phyloP scores from a whole-genome alignment of 2,329 filamentous ascomycete genomes.

The Zymoseptoria tritici region DNA sequence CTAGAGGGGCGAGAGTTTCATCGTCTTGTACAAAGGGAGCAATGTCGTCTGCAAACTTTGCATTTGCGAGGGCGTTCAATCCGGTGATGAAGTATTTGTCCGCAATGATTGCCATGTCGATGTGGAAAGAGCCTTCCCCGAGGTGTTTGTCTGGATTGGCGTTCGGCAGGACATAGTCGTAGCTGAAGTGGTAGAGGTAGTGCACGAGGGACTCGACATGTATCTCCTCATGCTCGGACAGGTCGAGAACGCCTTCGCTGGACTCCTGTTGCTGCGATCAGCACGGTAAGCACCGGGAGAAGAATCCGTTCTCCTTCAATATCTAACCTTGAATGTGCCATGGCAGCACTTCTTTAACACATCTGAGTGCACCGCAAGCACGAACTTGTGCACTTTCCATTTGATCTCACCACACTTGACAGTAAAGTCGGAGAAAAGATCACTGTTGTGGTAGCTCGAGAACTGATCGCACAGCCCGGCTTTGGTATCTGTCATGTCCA shows the following conservation, averaged over 20 bases:
- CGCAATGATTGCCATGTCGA: constrained; percentile 5
- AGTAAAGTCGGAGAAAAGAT: not conserved
- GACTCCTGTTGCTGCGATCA: not conserved
- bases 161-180: too few relatives aligned
- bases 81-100: constrained; percentile 14
- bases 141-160: not conserved
- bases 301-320: too few relatives aligned
- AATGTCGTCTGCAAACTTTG: too few relatives aligned
- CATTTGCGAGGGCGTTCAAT: too few relatives aligned
- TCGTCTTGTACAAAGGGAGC: too few relatives aligned
- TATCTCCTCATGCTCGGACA: not conserved
- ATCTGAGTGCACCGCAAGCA: not conserved
- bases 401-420: not conserved
- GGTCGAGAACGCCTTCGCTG: not conserved
- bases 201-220: not conserved
- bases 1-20: too few relatives aligned
- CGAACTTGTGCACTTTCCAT: not conserved
- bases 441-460: not conserved
- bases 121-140: constrained; percentile 1
- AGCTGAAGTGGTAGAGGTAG: not conserved
- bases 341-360: not conserved
- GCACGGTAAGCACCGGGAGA: too few relatives aligned
- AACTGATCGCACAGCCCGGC: not conserved
- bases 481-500: not conserved
- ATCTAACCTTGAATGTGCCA: not conserved